Base-by-base conservation (phyloP, 805 yeast species). In the Clavispora asparagi region DNA sequence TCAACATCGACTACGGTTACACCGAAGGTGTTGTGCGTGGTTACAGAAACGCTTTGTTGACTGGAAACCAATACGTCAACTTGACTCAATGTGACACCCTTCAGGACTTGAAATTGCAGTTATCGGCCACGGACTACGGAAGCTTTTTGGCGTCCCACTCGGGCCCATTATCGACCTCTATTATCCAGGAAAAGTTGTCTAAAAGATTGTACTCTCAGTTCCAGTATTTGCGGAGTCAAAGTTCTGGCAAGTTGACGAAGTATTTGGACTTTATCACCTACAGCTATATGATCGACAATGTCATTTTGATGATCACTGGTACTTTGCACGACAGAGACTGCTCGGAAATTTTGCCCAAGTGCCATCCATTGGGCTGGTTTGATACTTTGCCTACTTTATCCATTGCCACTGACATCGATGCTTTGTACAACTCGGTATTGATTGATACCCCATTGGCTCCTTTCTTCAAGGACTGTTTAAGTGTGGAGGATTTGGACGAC, bases 231-330 rank as follows among this genome's bases (percentile, higher is more conserved):
- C 81, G 86, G 53, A 78, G 86, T 39, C 96, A 92, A 65, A 82
- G 96, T 5, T 83, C 85, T 31, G 90, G 89, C 49, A 85, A 84
- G 30, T 71, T 92, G 60, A 73, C 88, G 38, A 80, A 82, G 64
- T 90, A 92, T 62, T 77, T 94, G 82, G 97, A 95, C 64, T 95
- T 73, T 64, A 89, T 95, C 63, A 85, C 95, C 40, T 94, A 91
- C 63, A 95, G 97, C 10, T 94, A 95, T 70, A 94, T 94, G 99
- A 95, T 94, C 61, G 99, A 94, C 70, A 94, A 94, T 65, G 96
- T 94, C 35, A 87, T 94, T 23, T 75, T 94, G 60, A 86, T 94
- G 85, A 92, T 94, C 61, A 91, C 97, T 1, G 99, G 99, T 19
- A 90, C 99, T 0, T 79, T 94, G 50, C 99, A 94, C 63, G 95